phyloP scores from a whole-genome alignment of 1,284 basidiomycete genomes.

The Malassezia obtusa region DNA sequence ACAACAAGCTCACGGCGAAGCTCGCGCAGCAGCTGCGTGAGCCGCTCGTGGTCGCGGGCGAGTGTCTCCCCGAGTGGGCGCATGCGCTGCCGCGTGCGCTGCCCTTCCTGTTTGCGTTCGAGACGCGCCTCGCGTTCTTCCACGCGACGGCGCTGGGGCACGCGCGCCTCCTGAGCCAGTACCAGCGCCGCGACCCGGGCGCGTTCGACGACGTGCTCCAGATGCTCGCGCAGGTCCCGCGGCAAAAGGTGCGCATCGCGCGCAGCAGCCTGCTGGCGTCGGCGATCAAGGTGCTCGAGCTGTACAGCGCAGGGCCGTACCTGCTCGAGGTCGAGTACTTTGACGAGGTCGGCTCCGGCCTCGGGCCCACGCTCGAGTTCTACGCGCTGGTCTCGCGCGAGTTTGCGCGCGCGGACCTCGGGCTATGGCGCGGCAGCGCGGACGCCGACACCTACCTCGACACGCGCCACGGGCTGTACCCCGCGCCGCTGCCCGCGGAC shows the following conservation, averaged over 20 bases:
- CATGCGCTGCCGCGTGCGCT: constrained; percentile 84
- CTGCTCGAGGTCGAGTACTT: constrained; percentile 97
- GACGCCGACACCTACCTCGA: constrained; percentile 39
- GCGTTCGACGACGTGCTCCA: constrained; percentile 69
- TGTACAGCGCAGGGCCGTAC: constrained; percentile 79
- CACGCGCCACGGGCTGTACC: constrained; percentile 74
- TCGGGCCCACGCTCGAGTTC: constrained; percentile 97
- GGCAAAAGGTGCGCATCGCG: constrained; percentile 94
- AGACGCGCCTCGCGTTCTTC: constrained; percentile 88
- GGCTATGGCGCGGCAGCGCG: constrained; percentile 68
- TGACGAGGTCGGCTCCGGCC: constrained; percentile 93
- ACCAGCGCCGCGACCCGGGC: constrained; percentile 51
- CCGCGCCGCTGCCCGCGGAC: constrained; percentile 55
- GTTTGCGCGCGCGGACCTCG: constrained; percentile 74
- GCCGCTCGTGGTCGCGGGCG: constrained; percentile 95
- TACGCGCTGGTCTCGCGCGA: constrained; percentile 87
- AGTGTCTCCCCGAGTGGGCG: constrained; percentile 92
- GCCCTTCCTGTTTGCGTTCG: constrained; percentile 96
- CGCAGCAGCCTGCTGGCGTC: constrained; percentile 88
- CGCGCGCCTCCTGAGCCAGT: constrained; percentile 83
- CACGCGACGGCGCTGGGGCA: constrained; percentile 97
- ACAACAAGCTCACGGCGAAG: constrained; percentile 96
- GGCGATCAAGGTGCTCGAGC: constrained; percentile 93
- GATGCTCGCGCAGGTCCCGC: constrained; percentile 78
- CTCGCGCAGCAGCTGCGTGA: constrained; percentile 95